Conservation (phyloP, 441 rosid genomes). For the Melastoma candidum region DNA sequence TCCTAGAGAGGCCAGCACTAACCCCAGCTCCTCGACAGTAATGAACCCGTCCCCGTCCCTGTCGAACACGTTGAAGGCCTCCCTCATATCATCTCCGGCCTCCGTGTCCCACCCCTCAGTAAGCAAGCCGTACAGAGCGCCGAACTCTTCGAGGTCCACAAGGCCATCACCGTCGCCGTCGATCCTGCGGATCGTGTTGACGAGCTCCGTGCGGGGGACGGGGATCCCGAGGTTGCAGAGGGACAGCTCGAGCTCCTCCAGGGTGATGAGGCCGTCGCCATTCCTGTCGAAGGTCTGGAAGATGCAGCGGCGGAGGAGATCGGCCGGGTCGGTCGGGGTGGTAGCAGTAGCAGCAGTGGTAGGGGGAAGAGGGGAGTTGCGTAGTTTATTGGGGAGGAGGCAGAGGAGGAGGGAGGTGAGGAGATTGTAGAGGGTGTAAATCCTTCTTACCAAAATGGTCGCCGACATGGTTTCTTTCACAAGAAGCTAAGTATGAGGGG, state of each 20-base stretch:
- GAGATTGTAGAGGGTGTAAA: slow-evolving; percentile 10
- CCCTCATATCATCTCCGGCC: slow-evolving; percentile 21
- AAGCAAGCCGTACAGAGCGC: slow-evolving; percentile 13
- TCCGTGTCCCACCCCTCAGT: slow-evolving; percentile 17
- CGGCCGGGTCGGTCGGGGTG: neutral
- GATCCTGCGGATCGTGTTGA: slow-evolving; percentile 13
- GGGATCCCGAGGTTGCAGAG: slow-evolving; percentile 16
- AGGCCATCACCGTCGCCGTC: slow-evolving; percentile 17
- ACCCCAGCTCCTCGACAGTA: slow-evolving; percentile 17
- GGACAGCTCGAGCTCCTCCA: slow-evolving; percentile 16
- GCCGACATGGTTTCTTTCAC: slow-evolving; percentile 1
- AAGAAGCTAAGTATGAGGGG: too few relatives aligned
- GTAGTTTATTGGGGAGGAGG: slow-evolving; percentile 6
- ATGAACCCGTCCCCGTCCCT: slow-evolving; percentile 21
- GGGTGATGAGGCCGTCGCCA: slow-evolving; percentile 17
- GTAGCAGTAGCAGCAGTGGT: neutral
- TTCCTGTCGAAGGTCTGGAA: slow-evolving; percentile 19
- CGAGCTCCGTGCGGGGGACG: slow-evolving; percentile 16
- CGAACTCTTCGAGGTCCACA: slow-evolving; percentile 18
- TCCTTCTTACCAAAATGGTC: slow-evolving; percentile 10
- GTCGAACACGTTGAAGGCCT: slow-evolving; percentile 21
- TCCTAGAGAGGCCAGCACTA: slow-evolving; percentile 17
- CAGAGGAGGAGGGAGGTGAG: slow-evolving; percentile 3
- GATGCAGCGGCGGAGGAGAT: slow-evolving; percentile 3
- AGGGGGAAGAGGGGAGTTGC: slow-evolving; percentile 5